These are phyloP conservation scores for Kodamaea hsintzibuensis DNA, from an alignment of 805 yeast genomes.

Conservation along the genomic window DNA sequence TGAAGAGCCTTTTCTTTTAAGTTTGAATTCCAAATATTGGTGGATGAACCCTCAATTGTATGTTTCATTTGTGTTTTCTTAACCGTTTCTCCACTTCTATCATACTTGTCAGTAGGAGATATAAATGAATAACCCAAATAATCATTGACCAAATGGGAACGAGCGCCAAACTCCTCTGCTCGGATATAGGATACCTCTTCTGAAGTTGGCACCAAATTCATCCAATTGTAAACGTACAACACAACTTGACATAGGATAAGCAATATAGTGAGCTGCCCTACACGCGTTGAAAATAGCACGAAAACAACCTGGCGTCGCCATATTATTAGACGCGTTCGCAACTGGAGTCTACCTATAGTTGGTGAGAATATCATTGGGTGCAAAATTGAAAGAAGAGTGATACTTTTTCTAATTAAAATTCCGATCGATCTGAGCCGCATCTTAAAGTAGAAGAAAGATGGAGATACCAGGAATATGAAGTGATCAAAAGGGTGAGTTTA, in stretches of 20 bases:
- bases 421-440: background rate
- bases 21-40: no score
- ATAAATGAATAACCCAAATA: background rate
- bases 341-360: background rate
- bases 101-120: background rate
- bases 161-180: background rate
- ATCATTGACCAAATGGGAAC: background rate
- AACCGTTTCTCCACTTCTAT: background rate
- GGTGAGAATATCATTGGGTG: background rate
- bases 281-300: background rate
- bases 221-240: background rate
- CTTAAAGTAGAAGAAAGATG: background rate
- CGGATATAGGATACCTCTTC: background rate
- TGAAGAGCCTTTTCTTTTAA: background rate
- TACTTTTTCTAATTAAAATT: background rate
- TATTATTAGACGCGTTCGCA: background rate
- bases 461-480: background rate
- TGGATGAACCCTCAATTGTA: no score
- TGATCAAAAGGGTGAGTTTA: no score
- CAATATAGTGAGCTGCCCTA: background rate
- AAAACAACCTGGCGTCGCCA: background rate
- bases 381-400: background rate
- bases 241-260: background rate
- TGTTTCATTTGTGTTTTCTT: background rate
- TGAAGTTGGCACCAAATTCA: background rate